phyloP scores from a whole-genome alignment of 1,284 basidiomycete genomes.

The Cutaneotrichosporon cavernicola region DNA sequence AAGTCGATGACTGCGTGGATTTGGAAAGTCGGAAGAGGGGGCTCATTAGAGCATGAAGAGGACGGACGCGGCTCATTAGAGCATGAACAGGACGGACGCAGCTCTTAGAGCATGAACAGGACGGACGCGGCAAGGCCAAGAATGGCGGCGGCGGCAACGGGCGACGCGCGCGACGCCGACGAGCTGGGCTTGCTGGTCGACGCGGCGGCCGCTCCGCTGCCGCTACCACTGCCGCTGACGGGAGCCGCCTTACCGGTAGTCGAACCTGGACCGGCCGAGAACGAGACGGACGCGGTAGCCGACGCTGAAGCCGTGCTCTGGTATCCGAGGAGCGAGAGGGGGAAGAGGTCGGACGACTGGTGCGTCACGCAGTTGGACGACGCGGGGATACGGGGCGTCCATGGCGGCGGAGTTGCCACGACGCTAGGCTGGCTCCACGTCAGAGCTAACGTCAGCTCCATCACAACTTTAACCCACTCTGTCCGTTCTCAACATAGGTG shows the following conservation, averaged over 20 bases:
- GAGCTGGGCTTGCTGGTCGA: too few relatives aligned
- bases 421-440: conserved; percentile 60
- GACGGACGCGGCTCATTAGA: too few relatives aligned
- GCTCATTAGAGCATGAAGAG: too few relatives aligned
- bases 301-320: conserved; percentile 3
- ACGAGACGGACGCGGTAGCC: background rate
- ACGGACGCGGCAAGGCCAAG: too few relatives aligned
- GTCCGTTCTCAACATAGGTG: conserved; percentile 55
- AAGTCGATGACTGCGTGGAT: too few relatives aligned
- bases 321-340: conserved; percentile 33
- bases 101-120: too few relatives aligned
- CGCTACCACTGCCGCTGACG: too few relatives aligned
- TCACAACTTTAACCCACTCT: conserved; percentile 49
- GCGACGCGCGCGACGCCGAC: too few relatives aligned
- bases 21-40: too few relatives aligned
- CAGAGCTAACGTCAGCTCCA: conserved; percentile 48
- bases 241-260: background rate
- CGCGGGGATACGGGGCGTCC: conserved; percentile 57
- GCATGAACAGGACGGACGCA: too few relatives aligned
- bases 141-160: too few relatives aligned
- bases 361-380: conserved; percentile 52
- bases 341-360: conserved; percentile 60
- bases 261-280: background rate
- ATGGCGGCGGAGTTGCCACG: conserved; percentile 64
- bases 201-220: too few relatives aligned